A percentile compares a stretch with the other conserved stretches of the same genome.
These are phyloP conservation scores for Gaertneriomyces semiglobifer DNA, from an alignment of 192 early-diverging fungal genomes.

Conservation along the genomic window DNA sequence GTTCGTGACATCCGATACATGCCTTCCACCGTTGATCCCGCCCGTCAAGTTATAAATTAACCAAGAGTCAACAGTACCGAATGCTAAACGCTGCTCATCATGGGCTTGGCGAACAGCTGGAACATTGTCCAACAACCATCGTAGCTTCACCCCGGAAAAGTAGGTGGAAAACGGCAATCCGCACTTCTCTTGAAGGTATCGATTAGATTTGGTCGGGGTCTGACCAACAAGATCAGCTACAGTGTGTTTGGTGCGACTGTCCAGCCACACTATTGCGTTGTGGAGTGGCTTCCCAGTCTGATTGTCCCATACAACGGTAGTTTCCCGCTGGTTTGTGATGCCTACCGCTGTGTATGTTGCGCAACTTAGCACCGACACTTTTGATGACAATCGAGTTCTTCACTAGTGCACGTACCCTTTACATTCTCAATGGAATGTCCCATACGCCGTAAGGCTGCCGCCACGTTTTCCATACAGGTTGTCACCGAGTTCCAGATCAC, in stretches of 20 bases:
- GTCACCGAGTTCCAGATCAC: slow-evolving; percentile 68
- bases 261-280: slow-evolving; percentile 91
- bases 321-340: slow-evolving; percentile 95
- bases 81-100: slow-evolving; percentile 66
- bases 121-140: slow-evolving; percentile 88
- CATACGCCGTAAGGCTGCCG: slow-evolving; percentile 58
- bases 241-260: slow-evolving; percentile 73
- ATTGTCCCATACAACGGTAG: slow-evolving; percentile 84
- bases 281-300: slow-evolving; percentile 73
- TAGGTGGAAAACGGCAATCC: slow-evolving; percentile 89
- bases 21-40: slow-evolving; percentile 61
- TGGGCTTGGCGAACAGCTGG: slow-evolving; percentile 67
- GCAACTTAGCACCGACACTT: background rate
- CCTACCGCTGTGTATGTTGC: slow-evolving; percentile 51
- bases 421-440: slow-evolving; percentile 50
- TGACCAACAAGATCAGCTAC: slow-evolving; percentile 61
- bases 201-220: slow-evolving; percentile 43
- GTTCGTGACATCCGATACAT: slow-evolving; percentile 91
- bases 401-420: slow-evolving; percentile 23
- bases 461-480: slow-evolving; percentile 63
- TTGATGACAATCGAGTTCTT: background rate
- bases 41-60: slow-evolving; percentile 92
- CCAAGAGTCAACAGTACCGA: slow-evolving; percentile 94
- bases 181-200: slow-evolving; percentile 49
- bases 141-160: slow-evolving; percentile 87